These are phyloP conservation scores for Trametes elegans DNA, from an alignment of 768 basidiomycete genomes.

Conservation along the genomic window DNA sequence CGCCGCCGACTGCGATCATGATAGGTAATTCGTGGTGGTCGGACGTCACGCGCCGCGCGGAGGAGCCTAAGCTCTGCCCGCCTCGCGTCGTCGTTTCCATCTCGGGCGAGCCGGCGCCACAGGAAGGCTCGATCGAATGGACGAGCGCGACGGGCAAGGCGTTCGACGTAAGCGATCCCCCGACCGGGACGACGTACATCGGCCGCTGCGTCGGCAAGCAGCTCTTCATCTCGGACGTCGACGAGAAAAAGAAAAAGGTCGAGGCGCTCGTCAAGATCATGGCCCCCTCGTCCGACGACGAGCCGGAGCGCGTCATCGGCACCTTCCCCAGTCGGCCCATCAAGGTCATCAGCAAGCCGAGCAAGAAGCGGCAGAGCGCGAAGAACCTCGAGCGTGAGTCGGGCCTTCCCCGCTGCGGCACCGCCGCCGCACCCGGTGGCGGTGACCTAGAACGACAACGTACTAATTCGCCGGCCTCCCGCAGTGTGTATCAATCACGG, in stretches of 20 bases:
- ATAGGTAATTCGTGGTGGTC: constrained; percentile 96
- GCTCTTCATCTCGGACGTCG: constrained; percentile 91
- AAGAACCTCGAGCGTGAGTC: constrained; percentile 89
- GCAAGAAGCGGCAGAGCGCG: constrained; percentile 92
- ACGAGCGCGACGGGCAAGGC: constrained; percentile 79
- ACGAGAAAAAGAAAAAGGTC: constrained; percentile 94
- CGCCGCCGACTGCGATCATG: constrained; percentile 91
- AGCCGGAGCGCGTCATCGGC: constrained; percentile 81
- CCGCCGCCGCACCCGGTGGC: constrained; percentile 13
- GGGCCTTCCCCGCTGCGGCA: not conserved
- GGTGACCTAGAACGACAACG: not conserved
- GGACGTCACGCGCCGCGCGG: constrained; percentile 70
- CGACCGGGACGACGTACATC: constrained; percentile 82
- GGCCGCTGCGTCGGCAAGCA: constrained; percentile 94
- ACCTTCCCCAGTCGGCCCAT: constrained; percentile 92
- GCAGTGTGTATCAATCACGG: constrained; percentile 94
- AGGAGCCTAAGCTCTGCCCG: constrained; percentile 69
- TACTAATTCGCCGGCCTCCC: not conserved
- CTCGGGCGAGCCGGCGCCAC: constrained; percentile 83
- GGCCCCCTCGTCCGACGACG: constrained; percentile 75
- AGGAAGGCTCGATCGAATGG: constrained; percentile 88
- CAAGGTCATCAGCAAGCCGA: constrained; percentile 97
- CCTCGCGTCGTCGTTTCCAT: constrained; percentile 89
- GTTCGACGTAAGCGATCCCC: constrained; percentile 78
- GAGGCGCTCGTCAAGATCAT: constrained; percentile 90